These are phyloP conservation scores for Dipsacomyces acuminosporus DNA, from an alignment of 371 early-diverging fungal genomes.

Conservation along the genomic window DNA sequence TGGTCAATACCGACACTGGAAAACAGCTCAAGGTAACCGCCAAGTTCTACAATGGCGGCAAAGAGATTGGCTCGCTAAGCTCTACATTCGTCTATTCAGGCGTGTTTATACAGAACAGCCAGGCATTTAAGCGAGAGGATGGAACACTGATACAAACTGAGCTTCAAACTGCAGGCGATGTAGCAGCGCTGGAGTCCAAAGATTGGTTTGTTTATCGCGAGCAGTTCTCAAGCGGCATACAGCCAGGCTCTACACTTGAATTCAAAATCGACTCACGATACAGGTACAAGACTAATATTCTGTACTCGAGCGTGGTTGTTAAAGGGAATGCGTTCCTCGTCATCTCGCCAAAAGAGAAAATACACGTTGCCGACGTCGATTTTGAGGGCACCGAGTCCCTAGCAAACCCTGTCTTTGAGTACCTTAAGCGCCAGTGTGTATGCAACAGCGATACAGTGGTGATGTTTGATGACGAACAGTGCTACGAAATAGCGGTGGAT, in stretches of 20 bases:
- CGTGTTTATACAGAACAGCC: slow-evolving; percentile 56
- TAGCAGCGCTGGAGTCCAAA: slow-evolving; percentile 83
- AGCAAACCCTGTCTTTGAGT: slow-evolving; percentile 72
- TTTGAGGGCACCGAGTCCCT: slow-evolving; percentile 62
- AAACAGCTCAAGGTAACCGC: slow-evolving; percentile 84
- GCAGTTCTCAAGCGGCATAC: slow-evolving; percentile 56
- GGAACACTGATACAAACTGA: slow-evolving; percentile 67
- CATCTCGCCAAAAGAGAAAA: slow-evolving; percentile 60
- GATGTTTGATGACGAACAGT: not conserved
- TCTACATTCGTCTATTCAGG: slow-evolving; percentile 81
- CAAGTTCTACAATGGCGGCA: slow-evolving; percentile 30
- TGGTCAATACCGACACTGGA: slow-evolving; percentile 51
- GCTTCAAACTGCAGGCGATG: slow-evolving; percentile 60
- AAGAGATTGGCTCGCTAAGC: slow-evolving; percentile 17
- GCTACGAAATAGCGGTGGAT: too few relatives aligned
- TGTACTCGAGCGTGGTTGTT: slow-evolving; percentile 51
- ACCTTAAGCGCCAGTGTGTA: slow-evolving; percentile 9
- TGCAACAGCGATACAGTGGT: too few relatives aligned
- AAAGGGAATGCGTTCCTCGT: too few relatives aligned
- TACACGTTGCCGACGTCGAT: slow-evolving; percentile 59
- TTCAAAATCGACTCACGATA: slow-evolving; percentile 72
- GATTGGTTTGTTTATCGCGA: slow-evolving; percentile 79
- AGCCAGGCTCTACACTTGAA: slow-evolving; percentile 63
- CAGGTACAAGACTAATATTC: slow-evolving; percentile 66
- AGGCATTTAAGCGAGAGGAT: slow-evolving; percentile 56